Percentiles rank a stretch among this genome's conserved stretches.
These are phyloP conservation scores for Colletotrichum scovillei DNA, from an alignment of 2,329 filamentous ascomycete species.

Conservation along the genomic window DNA sequence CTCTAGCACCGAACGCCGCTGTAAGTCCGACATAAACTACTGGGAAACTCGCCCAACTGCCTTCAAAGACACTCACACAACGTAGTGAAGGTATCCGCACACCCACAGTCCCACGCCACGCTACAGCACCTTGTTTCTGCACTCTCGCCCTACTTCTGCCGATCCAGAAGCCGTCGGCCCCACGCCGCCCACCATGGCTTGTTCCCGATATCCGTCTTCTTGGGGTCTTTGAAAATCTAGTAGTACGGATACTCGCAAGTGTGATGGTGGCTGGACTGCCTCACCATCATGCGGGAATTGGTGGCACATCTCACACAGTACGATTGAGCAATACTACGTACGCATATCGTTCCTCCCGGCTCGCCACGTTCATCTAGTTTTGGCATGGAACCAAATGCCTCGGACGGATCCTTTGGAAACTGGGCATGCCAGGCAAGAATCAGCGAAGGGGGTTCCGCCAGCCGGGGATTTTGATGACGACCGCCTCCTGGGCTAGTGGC, in stretches of 20 bases:
- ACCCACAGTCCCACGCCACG: not conserved
- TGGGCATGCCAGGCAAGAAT: not conserved
- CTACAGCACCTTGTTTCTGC: not conserved
- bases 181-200: conserved; percentile 19
- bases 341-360: not conserved
- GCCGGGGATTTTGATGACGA: conserved; percentile 35
- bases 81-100: not conserved
- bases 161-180: conserved; percentile 33
- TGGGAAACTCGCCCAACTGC: not conserved
- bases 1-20: conserved; percentile 24
- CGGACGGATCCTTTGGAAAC: not conserved
- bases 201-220: not conserved
- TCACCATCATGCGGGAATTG: not conserved
- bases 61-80: not conserved
- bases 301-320: not conserved
- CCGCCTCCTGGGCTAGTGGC: conserved; percentile 28
- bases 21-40: not conserved
- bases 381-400: no score
- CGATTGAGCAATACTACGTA: not conserved
- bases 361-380: no score
- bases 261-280: not conserved
- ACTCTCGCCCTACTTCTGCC: conserved; percentile 20
- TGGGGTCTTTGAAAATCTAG: not conserved
- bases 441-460: conserved; percentile 5
- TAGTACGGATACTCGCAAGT: not conserved